Base-by-base conservation (phyloP, 306 rosid species). In the Delonix regia region DNA sequence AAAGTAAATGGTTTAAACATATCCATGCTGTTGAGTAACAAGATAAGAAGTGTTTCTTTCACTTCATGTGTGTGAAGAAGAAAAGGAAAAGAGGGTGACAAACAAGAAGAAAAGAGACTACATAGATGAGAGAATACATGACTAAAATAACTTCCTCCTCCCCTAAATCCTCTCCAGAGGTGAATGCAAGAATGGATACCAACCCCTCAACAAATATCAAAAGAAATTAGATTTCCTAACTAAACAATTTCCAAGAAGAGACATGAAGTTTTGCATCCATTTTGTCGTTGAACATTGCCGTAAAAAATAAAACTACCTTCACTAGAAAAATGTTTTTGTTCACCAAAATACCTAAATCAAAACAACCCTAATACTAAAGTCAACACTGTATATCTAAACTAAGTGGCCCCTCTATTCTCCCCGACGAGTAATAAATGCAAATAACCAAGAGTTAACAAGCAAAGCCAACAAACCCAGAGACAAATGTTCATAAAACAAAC, bases 341-440 rank as follows among this genome's bases (percentile, higher is more conserved):
- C 28, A 45, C 45, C 47, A 62, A 73, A 60, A 45, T 44, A 34
- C 51, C 68, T 27, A 53, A 68, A 70, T 80, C 71, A 78, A 36
- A 62, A 63, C 69, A 76, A 53, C 71, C 79, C 63, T 53, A 62
- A 47, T 36, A 60, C 63, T 18, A 62, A 63, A 72, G 55, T 57
- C 25, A 6, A 18, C 30, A 81, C 38, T 69, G 81, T 48, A 69
- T 21, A 51, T 59, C 55, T 73, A 75, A 61, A 28, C 64, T 2
- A 76, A 16, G 34, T 9, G 15, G 27, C 63, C 38, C 48, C 68
- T n/a, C 75, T 68, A 59, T 52, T 47, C 74, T 66, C 77, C 73
- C 44, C 63, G 24, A 42, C 69, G 69, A 48, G 38, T n/a, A 5
- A 52, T 14, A 18, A 71, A 72, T 36, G 22, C 8, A 76, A 65